These are phyloP conservation scores for Vitrella brassicaformis DNA, from an alignment of 73 alveolate species.

Conservation along the genomic window DNA sequence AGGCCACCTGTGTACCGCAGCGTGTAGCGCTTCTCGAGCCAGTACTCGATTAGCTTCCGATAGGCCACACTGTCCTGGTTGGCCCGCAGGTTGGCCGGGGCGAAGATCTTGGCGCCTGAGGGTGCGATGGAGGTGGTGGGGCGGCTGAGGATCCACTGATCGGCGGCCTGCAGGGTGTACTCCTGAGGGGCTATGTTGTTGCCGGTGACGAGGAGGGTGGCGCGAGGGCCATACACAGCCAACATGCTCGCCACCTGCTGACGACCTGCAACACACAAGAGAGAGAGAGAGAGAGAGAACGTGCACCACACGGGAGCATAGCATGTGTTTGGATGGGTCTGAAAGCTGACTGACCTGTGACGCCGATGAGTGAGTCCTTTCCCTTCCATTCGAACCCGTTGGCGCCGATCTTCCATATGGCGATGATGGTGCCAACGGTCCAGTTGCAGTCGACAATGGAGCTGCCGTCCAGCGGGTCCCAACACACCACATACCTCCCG, in stretches of 20 bases:
- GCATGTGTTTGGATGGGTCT: too few relatives aligned
- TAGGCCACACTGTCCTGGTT: not conserved
- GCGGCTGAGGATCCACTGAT: conserved; percentile 4
- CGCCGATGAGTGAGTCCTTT: conserved; percentile 12
- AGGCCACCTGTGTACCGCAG: conserved; percentile 42
- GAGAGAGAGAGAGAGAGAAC: too few relatives aligned
- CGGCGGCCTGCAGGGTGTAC: conserved; percentile 4
- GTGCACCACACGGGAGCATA: too few relatives aligned
- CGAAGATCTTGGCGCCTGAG: conserved; percentile 4
- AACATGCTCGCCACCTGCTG: conserved; percentile 26
- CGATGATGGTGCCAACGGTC: conserved; percentile 40
- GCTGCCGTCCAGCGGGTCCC: conserved; percentile 12
- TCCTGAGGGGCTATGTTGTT: not conserved
- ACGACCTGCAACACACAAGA: not conserved
- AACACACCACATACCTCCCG: conserved; percentile 2
- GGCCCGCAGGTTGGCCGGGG: conserved; percentile 10
- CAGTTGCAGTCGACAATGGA: conserved; percentile 43
- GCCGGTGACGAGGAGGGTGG: not conserved
- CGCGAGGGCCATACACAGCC: conserved; percentile 34
- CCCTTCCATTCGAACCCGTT: not conserved
- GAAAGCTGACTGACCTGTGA: conserved; percentile 22
- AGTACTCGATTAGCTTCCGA: not conserved
- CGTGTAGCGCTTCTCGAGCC: not conserved
- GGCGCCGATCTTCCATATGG: conserved; percentile 11
- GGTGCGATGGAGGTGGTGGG: not conserved